phyloP scores from a whole-genome alignment of 2,329 filamentous ascomycete species.

The Alternaria conjuncta region DNA sequence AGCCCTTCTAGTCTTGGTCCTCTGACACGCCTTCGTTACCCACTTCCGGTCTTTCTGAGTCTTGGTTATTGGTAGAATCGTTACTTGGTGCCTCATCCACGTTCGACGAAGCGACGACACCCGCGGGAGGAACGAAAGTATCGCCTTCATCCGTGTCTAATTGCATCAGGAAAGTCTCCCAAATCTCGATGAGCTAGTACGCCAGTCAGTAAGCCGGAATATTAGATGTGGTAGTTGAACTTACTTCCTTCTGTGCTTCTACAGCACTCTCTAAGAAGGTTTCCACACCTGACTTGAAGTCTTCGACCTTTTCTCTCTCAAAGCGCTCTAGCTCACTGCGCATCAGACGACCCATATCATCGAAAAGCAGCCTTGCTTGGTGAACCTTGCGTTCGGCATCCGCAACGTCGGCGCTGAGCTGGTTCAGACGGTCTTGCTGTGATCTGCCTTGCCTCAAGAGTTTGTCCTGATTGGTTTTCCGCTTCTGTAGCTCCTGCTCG shows the following conservation, averaged over 20 bases:
- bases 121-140: conserved; percentile 51
- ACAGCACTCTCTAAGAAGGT: conserved; percentile 97
- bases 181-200: conserved; percentile 77
- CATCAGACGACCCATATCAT: conserved; percentile 97
- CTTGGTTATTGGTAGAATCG: conserved; percentile 14
- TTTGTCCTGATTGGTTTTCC: conserved; percentile 88
- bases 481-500: conserved; percentile 89
- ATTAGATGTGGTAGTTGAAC: conserved; percentile 31
- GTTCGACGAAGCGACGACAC: conserved; percentile 43
- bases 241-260: conserved; percentile 97
- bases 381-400: conserved; percentile 94
- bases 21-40: neutral
- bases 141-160: conserved; percentile 86
- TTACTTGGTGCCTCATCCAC: conserved; percentile 19
- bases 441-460: conserved; percentile 92
- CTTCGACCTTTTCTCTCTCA: conserved; percentile 96
- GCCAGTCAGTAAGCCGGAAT: conserved; percentile 17
- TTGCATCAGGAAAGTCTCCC: conserved; percentile 98
- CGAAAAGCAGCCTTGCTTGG: conserved; percentile 86
- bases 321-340: conserved; percentile 89
- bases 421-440: conserved; percentile 92
- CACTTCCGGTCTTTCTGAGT: conserved; percentile 3
- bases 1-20: neutral
- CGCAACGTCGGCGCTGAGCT: conserved; percentile 90
- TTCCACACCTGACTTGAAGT: conserved; percentile 98